Base-by-base conservation (phyloP, 805 yeast species). In the Kuraishia cidri region DNA sequence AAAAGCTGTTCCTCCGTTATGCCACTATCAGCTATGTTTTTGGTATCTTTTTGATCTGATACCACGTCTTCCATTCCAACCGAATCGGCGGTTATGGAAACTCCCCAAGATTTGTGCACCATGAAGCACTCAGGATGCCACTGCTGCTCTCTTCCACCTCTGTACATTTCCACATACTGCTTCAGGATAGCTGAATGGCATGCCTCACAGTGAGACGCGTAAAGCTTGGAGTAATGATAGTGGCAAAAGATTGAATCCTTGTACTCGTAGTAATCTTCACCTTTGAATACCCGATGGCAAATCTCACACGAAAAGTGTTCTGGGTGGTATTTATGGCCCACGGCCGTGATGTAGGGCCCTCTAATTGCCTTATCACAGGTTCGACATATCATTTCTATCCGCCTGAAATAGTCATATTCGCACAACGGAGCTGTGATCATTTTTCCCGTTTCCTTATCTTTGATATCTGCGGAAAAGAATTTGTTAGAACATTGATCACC, bases 81-180 rank as follows among this genome's bases (percentile, higher is more conserved):
- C 6, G 72, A 61, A 32, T 70, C 78, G 0, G 81, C 68, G 1
- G 80, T 69, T 15, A 92, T 64, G 36, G 78, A 71, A 14, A 88
- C 94, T 50, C 86, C 87, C 98, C 98, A 92, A 48, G 86, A 88
- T 55, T 88, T 88, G 62, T 83, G 88, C 30, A 92, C 94, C 87
- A 94, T 94, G 52, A 87, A 92, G 62, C 99, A 92, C 53, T 94
- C 97, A 2, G 97, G 97, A 57, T 92, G 99, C 99, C 99, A 92
- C 52, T 86, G 94, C 54, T 88, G 95, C 37, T 83, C 80, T 44
- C 79, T 71, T 15, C 96, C 96, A 32, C 96, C 95, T 44, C 92
- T 69, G 39, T 76, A 84, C 29, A 90, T 75, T 54, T 90, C 96
- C 24, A 90, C 95, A 55, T 87, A 92, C 51, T 92, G 97, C 50